These are phyloP conservation scores for Talaromyces sp. DNA, from an alignment of 2,329 filamentous ascomycete genomes.

Conservation along the genomic window DNA sequence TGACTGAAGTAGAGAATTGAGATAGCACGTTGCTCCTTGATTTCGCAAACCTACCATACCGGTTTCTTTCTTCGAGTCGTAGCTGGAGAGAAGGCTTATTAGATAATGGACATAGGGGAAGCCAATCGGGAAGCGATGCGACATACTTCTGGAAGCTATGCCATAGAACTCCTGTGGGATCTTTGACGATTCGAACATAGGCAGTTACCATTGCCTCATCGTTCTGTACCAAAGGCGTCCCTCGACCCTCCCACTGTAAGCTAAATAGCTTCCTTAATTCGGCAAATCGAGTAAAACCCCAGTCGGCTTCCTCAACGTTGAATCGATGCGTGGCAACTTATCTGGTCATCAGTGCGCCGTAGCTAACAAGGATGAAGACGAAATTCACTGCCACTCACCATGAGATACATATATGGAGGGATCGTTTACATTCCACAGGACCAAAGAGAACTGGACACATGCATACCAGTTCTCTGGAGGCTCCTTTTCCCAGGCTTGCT, in stretches of 20 bases:
- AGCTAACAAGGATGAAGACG: background rate
- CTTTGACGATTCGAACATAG: constrained; percentile 47
- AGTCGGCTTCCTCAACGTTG: constrained; percentile 92
- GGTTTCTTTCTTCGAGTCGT: constrained; percentile 98
- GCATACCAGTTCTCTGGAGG: constrained; percentile 92
- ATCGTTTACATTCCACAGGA: constrained; percentile 90
- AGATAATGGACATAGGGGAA: background rate
- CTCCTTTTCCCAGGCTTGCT: constrained; percentile 76
- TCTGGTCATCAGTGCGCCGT: constrained; percentile 11
- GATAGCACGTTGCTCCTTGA: constrained; percentile 86
- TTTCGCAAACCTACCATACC: constrained; percentile 96
- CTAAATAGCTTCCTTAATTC: constrained; percentile 83
- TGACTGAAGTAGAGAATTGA: constrained; percentile 79
- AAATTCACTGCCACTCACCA: constrained; percentile 46
- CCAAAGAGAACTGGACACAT: constrained; percentile 90
- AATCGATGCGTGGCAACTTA: constrained; percentile 84
- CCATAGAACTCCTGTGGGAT: constrained; percentile 47
- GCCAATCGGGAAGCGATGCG: background rate
- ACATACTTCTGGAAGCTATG: constrained; percentile 43
- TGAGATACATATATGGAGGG: constrained; percentile 74
- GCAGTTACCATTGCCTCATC: constrained; percentile 45
- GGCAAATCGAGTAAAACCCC: constrained; percentile 96
- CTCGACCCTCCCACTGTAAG: constrained; percentile 64
- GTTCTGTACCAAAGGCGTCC: constrained; percentile 51
- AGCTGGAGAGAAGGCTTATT: constrained; percentile 41